phyloP scores from a whole-genome alignment of 2,329 filamentous ascomycete genomes.

The Paramyrothecium sp. region DNA sequence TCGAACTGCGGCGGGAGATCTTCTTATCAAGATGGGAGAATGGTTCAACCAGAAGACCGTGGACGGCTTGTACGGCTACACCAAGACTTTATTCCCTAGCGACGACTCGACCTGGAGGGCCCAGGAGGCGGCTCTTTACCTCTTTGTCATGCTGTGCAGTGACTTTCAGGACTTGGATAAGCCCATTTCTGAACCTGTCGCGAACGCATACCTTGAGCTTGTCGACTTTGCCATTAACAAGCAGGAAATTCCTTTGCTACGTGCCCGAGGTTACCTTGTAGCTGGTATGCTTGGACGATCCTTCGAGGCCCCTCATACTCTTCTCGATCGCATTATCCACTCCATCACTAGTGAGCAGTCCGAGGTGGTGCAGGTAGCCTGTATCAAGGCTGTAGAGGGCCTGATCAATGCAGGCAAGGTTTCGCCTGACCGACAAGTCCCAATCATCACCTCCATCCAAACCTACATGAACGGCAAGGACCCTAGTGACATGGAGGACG shows the following conservation, averaged over 20 bases:
- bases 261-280: slow-evolving; percentile 83
- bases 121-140: slow-evolving; percentile 80
- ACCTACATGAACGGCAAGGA: slow-evolving; percentile 80
- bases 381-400: slow-evolving; percentile 80
- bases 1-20: slow-evolving; percentile 85
- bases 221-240: slow-evolving; percentile 74
- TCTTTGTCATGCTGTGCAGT: slow-evolving; percentile 79
- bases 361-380: slow-evolving; percentile 89
- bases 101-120: slow-evolving; percentile 51
- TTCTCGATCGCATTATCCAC: slow-evolving; percentile 72
- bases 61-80: slow-evolving; percentile 76
- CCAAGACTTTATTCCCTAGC: slow-evolving; percentile 68
- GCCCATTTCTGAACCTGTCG: slow-evolving; percentile 65
- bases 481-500: slow-evolving; percentile 78
- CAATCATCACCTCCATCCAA: slow-evolving; percentile 61
- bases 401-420: slow-evolving; percentile 55
- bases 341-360: slow-evolving; percentile 74
- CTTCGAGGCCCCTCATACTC: slow-evolving; percentile 59
- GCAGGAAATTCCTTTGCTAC: slow-evolving; percentile 70
- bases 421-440: slow-evolving; percentile 54
- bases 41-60: slow-evolving; percentile 78
- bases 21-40: slow-evolving; percentile 89
- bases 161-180: slow-evolving; percentile 81
- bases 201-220: slow-evolving; percentile 74
- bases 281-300: slow-evolving; percentile 76